phyloP scores from a whole-genome alignment of 164 flowering plant genomes.

The Aristolochia fimbriata region DNA sequence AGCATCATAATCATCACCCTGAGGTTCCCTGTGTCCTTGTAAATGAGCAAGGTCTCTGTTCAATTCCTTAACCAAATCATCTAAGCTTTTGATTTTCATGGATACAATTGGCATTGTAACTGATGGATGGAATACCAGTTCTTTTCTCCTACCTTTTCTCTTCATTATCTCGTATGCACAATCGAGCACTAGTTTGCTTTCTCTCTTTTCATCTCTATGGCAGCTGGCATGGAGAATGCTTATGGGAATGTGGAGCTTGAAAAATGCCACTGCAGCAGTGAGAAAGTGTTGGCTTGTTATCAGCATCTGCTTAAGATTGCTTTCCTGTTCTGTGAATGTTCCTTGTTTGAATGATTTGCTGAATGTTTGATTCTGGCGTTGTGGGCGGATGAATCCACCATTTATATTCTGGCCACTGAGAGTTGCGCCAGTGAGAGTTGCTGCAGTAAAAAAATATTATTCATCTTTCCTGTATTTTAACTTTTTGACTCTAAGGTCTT shows the following conservation, averaged over 20 bases:
- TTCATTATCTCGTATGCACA: constrained; percentile 65
- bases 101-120: constrained; percentile 13
- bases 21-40: constrained; percentile 22
- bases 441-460: no score
- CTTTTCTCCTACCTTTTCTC: constrained; percentile 62
- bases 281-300: constrained; percentile 48
- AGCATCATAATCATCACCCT: constrained; percentile 17
- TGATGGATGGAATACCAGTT: constrained; percentile 32
- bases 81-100: constrained; percentile 31
- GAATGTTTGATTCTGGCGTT: background rate
- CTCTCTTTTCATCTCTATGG: constrained; percentile 20
- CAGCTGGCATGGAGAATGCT: constrained; percentile 32
- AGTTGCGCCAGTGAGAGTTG: no score
- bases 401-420: no score
- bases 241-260: constrained; percentile 58
- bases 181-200: constrained; percentile 41
- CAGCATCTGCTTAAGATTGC: constrained; percentile 53
- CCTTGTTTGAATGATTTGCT: constrained; percentile 10
- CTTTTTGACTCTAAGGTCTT: no score
- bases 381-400: background rate
- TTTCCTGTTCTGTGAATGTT: constrained; percentile 46
- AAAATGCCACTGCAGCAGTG: constrained; percentile 82
- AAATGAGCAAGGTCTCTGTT: constrained; percentile 41
- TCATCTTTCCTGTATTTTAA: no score
- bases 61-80: constrained; percentile 57